Evolutionary conservation across 2,329 filamentous ascomycete species (phyloP).

Genomic region (Fusarium pseudograminearum): DNA sequence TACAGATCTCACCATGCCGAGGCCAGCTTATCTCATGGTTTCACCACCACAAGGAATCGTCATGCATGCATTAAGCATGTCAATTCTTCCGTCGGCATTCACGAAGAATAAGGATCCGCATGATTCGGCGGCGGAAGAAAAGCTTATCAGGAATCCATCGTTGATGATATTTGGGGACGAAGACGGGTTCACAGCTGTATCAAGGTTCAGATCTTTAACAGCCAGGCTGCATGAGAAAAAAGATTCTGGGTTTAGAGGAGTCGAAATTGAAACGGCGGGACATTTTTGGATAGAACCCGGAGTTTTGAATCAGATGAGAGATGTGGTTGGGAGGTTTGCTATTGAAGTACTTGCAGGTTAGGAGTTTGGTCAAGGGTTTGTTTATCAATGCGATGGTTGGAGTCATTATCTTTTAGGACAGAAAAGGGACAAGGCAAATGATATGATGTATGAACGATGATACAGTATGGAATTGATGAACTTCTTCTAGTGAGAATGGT

Average conservation of each 20-base stretch:
- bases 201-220: slow-evolving; percentile 76
- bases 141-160: slow-evolving; percentile 69
- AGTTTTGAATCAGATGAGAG: slow-evolving; percentile 53
- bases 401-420: slow-evolving; percentile 57
- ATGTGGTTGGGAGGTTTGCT: slow-evolving; percentile 47
- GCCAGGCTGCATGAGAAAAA: slow-evolving; percentile 60
- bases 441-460: neutral
- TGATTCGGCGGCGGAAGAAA: slow-evolving; percentile 59
- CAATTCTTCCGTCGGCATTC: slow-evolving; percentile 57
- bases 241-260: slow-evolving; percentile 60
- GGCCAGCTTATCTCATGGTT: slow-evolving; percentile 71
- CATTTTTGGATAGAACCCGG: slow-evolving; percentile 73
- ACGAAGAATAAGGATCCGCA: slow-evolving; percentile 42
- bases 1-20: slow-evolving; percentile 53
- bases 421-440: neutral
- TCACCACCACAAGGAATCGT: slow-evolving; percentile 74
- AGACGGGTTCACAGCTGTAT: slow-evolving; percentile 78
- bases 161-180: slow-evolving; percentile 80
- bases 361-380: neutral
- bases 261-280: slow-evolving; percentile 65
- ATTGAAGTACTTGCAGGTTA: slow-evolving; percentile 32
- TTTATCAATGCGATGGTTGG: neutral
- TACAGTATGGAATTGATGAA: neutral
- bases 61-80: slow-evolving; percentile 72
- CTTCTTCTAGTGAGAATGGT: neutral